Evolutionary conservation across 2,329 filamentous ascomycete genomes (phyloP), one percentile per base, ranked within the genome.

Genomic region (Curvularia sp.): DNA sequence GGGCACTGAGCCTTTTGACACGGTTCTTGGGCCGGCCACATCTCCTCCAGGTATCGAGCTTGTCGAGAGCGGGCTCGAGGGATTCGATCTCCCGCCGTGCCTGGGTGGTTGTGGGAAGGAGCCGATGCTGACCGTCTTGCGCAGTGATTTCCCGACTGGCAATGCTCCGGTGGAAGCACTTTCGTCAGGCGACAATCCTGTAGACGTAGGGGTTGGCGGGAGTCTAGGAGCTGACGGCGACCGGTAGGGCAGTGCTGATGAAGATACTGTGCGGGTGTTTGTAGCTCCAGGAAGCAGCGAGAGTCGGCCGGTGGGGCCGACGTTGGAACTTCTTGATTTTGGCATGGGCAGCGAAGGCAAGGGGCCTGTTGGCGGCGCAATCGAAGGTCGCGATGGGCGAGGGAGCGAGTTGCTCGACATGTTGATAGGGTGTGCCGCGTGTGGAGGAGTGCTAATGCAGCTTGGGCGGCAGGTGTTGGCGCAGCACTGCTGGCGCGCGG

Each of bases 41-140:
- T 76, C 70, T 45, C 66, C 67, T 53, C 65, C 69, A 5, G 75
- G 69, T 5, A 77, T 61, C 84, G 87, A 77, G 86, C 57, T 82
- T 70, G 60, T 76, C 51, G 73, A 80, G 43, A 80, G 79, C 68
- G 70, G 83, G 77, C 73, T 85, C 53, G 83, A 86, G 50, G 86
- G 91, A 53, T 62, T 67, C 10, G 63, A 62, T 25, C 65, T 54
- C 43, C 79, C 83, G 53, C 84, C 83, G 47, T 87, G 86, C 66
- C 88, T 88, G 13, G 94, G 94, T 13, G 94, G 94, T 64, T 96
- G 91, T 28, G 94, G 94, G 72, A 98, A 97, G 1, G 92, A 89
- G 73, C 93, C 94, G 72, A 97, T 96, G 82, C 93, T 97, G 71
- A 96, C 89, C 1, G 91, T 91, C 78, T 96, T 96, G 61, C 93